A percentile compares a stretch with the other conserved stretches of the same genome.
phyloP scores from a whole-genome alignment of 352 stramenopile species.

The Phytophthora meadii region DNA sequence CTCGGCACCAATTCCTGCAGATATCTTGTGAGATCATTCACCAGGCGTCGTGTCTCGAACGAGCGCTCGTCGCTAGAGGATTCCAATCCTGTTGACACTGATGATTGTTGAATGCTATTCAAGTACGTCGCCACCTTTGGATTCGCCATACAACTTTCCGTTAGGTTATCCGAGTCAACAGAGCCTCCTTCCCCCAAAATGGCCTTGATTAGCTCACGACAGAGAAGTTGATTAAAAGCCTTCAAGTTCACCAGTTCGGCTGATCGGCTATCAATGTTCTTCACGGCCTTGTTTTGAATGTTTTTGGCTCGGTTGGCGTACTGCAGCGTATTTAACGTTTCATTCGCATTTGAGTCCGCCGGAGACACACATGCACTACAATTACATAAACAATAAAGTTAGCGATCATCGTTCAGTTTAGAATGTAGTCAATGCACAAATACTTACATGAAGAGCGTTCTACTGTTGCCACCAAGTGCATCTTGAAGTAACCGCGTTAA shows the following conservation, averaged over 20 bases:
- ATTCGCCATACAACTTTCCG: constrained; percentile 55
- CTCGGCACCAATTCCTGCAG: constrained; percentile 27
- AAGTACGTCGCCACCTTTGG: constrained; percentile 62
- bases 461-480: constrained; percentile 87
- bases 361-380: constrained; percentile 86
- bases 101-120: constrained; percentile 60
- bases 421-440: too few relatives aligned
- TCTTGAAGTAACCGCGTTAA: constrained; percentile 85
- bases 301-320: constrained; percentile 90
- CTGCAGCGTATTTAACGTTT: constrained; percentile 87
- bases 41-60: constrained; percentile 24
- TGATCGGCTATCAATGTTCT: constrained; percentile 87
- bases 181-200: constrained; percentile 41
- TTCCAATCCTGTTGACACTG: constrained; percentile 29
- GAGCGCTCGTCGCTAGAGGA: constrained; percentile 30
- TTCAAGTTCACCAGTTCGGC: constrained; percentile 75
- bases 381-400: constrained; percentile 7
- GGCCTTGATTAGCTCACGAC: constrained; percentile 71
- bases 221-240: constrained; percentile 71
- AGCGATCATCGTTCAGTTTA: neutral
- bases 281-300: constrained; percentile 91
- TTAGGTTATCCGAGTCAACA: constrained; percentile 33
- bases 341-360: constrained; percentile 65
- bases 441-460: constrained; percentile 88
- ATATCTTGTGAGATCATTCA: constrained; percentile 29